phyloP scores from a whole-genome alignment of 345 rosid species.

The Brassica rapa region DNA sequence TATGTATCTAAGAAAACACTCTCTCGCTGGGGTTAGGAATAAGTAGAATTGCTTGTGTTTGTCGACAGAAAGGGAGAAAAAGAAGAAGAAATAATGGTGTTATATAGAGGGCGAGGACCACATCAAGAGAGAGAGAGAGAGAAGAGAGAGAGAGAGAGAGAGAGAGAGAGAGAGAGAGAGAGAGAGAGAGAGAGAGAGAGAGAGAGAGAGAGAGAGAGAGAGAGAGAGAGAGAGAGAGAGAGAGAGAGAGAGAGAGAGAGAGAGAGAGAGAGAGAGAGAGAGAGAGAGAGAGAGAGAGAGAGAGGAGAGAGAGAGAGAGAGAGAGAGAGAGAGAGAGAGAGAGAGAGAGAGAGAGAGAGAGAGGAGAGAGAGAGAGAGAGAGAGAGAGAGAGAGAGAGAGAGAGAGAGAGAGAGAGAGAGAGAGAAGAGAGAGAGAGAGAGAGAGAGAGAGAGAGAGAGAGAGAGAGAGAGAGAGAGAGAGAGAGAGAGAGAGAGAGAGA shows the following conservation, averaged over 20 bases:
- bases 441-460: background rate
- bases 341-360: background rate
- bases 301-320: conserved; percentile 27
- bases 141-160: background rate
- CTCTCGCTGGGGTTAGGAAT: conserved; percentile 22
- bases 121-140: conserved; percentile 33
- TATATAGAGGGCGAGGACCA: conserved; percentile 73
- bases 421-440: background rate
- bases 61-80: conserved; percentile 41
- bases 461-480: conserved; percentile 11
- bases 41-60: conserved; percentile 6
- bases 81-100: conserved; percentile 48
- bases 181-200: conserved; percentile 15
- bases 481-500: conserved; percentile 32
- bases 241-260: conserved; percentile 30
- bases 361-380: background rate
- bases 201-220: conserved; percentile 2
- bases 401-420: conserved; percentile 32
- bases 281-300: background rate
- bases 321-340: conserved; percentile 32
- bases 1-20: conserved; percentile 12
- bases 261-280: too few relatives aligned
- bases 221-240: conserved; percentile 33
- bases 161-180: background rate
- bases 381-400: conserved; percentile 15